Evolutionary conservation across 345 rosid genomes (phyloP).

Genomic region (Bruguiera gymnorhiza): DNA sequence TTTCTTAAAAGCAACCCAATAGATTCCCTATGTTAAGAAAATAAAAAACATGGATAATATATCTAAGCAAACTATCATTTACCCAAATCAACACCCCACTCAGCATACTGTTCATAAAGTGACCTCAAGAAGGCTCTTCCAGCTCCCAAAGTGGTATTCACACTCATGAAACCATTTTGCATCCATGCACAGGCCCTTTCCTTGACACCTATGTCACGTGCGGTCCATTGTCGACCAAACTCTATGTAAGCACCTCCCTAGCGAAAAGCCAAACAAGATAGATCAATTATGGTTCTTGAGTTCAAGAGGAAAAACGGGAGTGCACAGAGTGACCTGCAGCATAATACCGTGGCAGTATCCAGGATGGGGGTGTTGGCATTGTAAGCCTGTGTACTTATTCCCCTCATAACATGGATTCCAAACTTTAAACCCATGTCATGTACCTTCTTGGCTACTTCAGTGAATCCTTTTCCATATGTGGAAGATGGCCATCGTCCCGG

Average conservation of each 20-base stretch:
- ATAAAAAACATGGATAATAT: neutral
- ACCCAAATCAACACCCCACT: conserved; percentile 97
- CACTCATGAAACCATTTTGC: conserved; percentile 88
- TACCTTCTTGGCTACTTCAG: conserved; percentile 68
- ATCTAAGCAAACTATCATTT: conserved; percentile 17
- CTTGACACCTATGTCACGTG: conserved; percentile 72
- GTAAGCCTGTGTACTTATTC: conserved; percentile 86
- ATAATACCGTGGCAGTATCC: conserved; percentile 50
- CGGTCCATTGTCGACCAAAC: conserved; percentile 60
- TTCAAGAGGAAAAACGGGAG: neutral
- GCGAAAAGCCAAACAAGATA: conserved; percentile 18
- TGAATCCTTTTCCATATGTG: conserved; percentile 69
- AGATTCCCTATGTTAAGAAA: neutral
- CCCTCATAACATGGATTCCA: conserved; percentile 94
- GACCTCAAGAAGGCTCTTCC: conserved; percentile 89
- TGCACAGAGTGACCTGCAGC: too few species aligned
- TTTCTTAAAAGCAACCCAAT: neutral
- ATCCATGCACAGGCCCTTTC: conserved; percentile 94
- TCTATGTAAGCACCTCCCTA: conserved; percentile 66
- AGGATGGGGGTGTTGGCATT: conserved; percentile 72
- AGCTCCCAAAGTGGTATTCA: conserved; percentile 62
- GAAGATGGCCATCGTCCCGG: conserved; percentile 94
- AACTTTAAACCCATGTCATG: conserved; percentile 87
- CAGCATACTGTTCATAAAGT: conserved; percentile 73
- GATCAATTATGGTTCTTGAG: neutral